Conservation (phyloP, 2,329 filamentous ascomycete species). For the Eurotiales sp. region DNA sequence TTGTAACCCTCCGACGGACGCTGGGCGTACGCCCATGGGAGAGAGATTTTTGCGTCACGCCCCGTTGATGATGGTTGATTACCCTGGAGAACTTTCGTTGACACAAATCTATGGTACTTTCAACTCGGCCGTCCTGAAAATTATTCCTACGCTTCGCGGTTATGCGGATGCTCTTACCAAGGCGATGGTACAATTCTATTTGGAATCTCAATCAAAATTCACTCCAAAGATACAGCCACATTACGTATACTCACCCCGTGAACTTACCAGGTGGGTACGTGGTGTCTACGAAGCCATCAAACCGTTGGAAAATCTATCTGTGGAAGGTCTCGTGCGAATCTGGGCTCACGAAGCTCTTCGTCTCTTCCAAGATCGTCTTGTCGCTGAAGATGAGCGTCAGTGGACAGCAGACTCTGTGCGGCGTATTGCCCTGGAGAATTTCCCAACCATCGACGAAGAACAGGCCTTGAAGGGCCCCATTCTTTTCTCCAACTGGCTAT, state of each 20-base stretch:
- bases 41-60: slow-evolving; percentile 92
- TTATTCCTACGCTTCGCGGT: slow-evolving; percentile 88
- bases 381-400: slow-evolving; percentile 85
- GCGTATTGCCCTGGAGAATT: slow-evolving; percentile 82
- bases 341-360: slow-evolving; percentile 97
- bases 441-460: slow-evolving; percentile 90
- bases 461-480: slow-evolving; percentile 90
- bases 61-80: slow-evolving; percentile 99
- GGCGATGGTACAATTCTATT: slow-evolving; percentile 95
- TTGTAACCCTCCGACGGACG: slow-evolving; percentile 97
- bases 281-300: slow-evolving; percentile 96
- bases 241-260: slow-evolving; percentile 98
- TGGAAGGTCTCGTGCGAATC: slow-evolving; percentile 91
- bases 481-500: slow-evolving; percentile 98
- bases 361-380: slow-evolving; percentile 94
- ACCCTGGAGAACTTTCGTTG: slow-evolving; percentile 90
- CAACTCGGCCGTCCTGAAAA: slow-evolving; percentile 93
- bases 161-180: slow-evolving; percentile 92
- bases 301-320: slow-evolving; percentile 78
- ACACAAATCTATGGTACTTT: slow-evolving; percentile 98
- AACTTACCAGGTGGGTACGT: slow-evolving; percentile 94
- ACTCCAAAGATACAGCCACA: slow-evolving; percentile 96
- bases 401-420: slow-evolving; percentile 91
- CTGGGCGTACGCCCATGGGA: slow-evolving; percentile 90
- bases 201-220: slow-evolving; percentile 90